A percentile compares a stretch with the other conserved stretches of the same genome.
Evolutionary conservation across 768 basidiomycete species (phyloP).

Genomic region (Amylocystis lapponica): DNA sequence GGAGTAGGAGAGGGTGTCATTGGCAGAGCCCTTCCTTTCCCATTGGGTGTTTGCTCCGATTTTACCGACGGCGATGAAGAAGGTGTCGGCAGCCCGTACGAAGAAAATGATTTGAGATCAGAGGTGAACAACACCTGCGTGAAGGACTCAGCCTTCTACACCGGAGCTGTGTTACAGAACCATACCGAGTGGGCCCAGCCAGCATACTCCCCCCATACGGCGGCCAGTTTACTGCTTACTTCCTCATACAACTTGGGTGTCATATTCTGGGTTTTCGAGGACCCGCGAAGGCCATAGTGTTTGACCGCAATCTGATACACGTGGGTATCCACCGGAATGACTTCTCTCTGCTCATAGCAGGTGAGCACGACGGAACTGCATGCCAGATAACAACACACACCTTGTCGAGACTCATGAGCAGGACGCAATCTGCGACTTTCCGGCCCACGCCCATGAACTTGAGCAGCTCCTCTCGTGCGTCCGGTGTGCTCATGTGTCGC

Average conservation of each 20-base stretch:
- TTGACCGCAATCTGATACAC: constrained; percentile 85
- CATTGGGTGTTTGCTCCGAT: not conserved
- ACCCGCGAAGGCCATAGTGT: constrained; percentile 61
- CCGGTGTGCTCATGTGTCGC: constrained; percentile 40
- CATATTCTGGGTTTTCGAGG: constrained; percentile 52
- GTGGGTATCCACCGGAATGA: constrained; percentile 95
- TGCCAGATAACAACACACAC: constrained; percentile 33
- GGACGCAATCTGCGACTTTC: constrained; percentile 93
- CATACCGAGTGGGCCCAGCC: constrained; percentile 88
- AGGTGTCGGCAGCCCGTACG: constrained; percentile 22
- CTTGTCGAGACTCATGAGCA: constrained; percentile 92
- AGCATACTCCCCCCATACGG: constrained; percentile 77
- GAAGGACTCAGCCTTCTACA: not conserved
- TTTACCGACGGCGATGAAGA: constrained; percentile 11
- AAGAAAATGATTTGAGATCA: constrained; percentile 31
- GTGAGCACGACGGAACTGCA: not conserved
- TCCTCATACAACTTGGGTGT: constrained; percentile 73
- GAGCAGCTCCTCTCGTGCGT: constrained; percentile 71
- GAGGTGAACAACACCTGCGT: constrained; percentile 33
- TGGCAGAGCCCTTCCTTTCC: not conserved
- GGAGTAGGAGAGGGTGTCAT: constrained; percentile 1
- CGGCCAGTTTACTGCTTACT: constrained; percentile 52
- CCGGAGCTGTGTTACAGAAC: not conserved
- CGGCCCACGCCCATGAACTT: constrained; percentile 88
- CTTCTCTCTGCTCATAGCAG: constrained; percentile 49